Evolutionary conservation across 306 rosid species (phyloP).

Genomic region (Quercus glauca): DNA sequence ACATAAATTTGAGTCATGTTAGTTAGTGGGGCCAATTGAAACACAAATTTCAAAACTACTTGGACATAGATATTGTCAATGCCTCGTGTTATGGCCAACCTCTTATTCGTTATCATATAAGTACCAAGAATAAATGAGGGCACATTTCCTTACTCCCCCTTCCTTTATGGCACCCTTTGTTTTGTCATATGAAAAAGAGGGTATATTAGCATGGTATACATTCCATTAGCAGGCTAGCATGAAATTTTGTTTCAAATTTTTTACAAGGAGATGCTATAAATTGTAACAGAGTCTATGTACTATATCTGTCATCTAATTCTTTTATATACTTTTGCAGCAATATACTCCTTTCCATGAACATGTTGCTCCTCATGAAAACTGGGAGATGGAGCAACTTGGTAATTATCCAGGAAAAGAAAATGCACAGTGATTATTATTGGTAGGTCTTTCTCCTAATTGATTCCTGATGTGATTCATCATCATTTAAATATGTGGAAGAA

Average conservation of each 20-base stretch:
- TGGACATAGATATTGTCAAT: neutral
- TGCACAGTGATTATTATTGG: slow-evolving; percentile 42
- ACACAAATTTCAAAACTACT: slow-evolving; percentile 3
- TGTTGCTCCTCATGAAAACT: slow-evolving; percentile 78
- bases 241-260: slow-evolving; percentile 7
- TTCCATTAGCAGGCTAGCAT: neutral
- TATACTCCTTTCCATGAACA: slow-evolving; percentile 65
- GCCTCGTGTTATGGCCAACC: slow-evolving; percentile 13
- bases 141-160: slow-evolving; percentile 1
- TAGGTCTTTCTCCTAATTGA: slow-evolving; percentile 33
- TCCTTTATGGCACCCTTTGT: slow-evolving; percentile 4
- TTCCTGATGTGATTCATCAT: slow-evolving; percentile 50
- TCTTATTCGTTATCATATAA: neutral
- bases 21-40: slow-evolving; percentile 9
- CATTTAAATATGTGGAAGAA: slow-evolving; percentile 48
- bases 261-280: slow-evolving; percentile 3
- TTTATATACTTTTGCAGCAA: slow-evolving; percentile 52
- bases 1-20: slow-evolving; percentile 16
- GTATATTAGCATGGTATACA: neutral
- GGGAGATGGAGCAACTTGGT: slow-evolving; percentile 77
- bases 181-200: slow-evolving; percentile 6
- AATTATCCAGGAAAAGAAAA: slow-evolving; percentile 52
- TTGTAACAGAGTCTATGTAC: neutral
- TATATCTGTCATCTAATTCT: slow-evolving; percentile 14
- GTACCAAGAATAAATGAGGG: slow-evolving; percentile 5